These are phyloP conservation scores for Noccaea bulbosa DNA, from an alignment of 345 rosid genomes.

Conservation along the genomic window DNA sequence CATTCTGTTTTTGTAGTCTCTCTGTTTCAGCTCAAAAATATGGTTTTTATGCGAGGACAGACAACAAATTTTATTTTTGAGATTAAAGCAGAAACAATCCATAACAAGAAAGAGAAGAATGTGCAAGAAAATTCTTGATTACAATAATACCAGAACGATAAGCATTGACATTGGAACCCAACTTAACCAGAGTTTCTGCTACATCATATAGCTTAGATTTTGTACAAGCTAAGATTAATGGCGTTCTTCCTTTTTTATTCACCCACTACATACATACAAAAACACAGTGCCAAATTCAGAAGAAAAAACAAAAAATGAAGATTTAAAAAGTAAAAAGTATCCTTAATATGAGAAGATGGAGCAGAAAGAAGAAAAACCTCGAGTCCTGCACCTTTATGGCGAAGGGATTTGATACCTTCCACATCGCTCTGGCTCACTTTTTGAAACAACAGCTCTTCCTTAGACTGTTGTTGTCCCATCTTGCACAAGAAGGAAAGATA, in stretches of 20 bases:
- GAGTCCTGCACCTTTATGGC: slow-evolving; percentile 74
- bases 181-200: slow-evolving; percentile 74
- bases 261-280: slow-evolving; percentile 59
- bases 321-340: neutral
- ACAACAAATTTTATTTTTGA: too few relatives aligned
- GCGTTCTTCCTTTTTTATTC: slow-evolving; percentile 89
- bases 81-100: neutral
- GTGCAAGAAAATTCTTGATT: neutral
- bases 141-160: slow-evolving; percentile 69
- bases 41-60: too few relatives aligned
- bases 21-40: neutral
- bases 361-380: slow-evolving; percentile 52
- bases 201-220: slow-evolving; percentile 60
- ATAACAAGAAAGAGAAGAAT: neutral
- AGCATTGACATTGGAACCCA: slow-evolving; percentile 81
- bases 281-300: neutral
- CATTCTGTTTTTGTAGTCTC: too few relatives aligned
- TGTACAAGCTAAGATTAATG: slow-evolving; percentile 79
- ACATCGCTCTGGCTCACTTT: slow-evolving; percentile 61
- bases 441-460: slow-evolving; percentile 67
- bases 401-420: slow-evolving; percentile 73
- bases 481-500: too few relatives aligned
- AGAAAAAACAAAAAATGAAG: neutral
- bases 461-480: slow-evolving; percentile 80
- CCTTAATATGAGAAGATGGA: neutral